Evolutionary conservation across 1,284 basidiomycete genomes (phyloP).

Genomic region (Laetiporus sulphureus): DNA sequence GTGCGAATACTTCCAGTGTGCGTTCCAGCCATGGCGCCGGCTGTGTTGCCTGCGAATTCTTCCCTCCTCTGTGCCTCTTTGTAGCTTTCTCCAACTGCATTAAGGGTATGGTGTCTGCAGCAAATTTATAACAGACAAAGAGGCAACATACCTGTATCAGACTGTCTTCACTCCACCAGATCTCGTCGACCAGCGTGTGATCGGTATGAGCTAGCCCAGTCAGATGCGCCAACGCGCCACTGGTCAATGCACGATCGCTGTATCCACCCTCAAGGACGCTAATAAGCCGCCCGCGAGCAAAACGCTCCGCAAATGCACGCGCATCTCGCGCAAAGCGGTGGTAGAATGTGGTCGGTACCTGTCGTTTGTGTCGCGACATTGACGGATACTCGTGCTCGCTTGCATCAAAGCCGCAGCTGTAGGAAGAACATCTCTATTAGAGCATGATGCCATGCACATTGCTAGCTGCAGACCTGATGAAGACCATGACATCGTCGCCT

Average conservation of each 20-base stretch:
- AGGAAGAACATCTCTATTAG: not conserved
- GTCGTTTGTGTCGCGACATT: conserved; percentile 92
- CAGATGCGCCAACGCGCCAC: conserved; percentile 77
- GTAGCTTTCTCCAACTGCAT: conserved; percentile 58
- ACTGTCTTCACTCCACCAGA: conserved; percentile 70
- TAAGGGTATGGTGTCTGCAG: not conserved
- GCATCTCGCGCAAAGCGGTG: conserved; percentile 78
- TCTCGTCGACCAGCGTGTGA: conserved; percentile 32
- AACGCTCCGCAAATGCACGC: conserved; percentile 56
- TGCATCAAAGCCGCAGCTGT: conserved; percentile 89
- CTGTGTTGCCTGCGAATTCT: conserved; percentile 27
- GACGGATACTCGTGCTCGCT: conserved; percentile 86
- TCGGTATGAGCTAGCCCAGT: conserved; percentile 50
- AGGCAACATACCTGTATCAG: conserved; percentile 49
- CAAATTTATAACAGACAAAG: not conserved
- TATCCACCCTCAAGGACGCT: conserved; percentile 96
- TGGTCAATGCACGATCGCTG: conserved; percentile 81
- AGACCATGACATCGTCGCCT: conserved; percentile 71
- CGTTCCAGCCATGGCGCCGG: conserved; percentile 53
- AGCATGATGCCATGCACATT: not conserved
- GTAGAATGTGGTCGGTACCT: conserved; percentile 87
- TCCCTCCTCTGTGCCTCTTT: conserved; percentile 52
- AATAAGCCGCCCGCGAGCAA: conserved; percentile 68
- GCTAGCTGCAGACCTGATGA: conserved; percentile 71
- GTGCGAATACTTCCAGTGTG: conserved; percentile 34